These are phyloP conservation scores for Coprinopsis cinerea DNA, from an alignment of 768 basidiomycete genomes.

Conservation along the genomic window DNA sequence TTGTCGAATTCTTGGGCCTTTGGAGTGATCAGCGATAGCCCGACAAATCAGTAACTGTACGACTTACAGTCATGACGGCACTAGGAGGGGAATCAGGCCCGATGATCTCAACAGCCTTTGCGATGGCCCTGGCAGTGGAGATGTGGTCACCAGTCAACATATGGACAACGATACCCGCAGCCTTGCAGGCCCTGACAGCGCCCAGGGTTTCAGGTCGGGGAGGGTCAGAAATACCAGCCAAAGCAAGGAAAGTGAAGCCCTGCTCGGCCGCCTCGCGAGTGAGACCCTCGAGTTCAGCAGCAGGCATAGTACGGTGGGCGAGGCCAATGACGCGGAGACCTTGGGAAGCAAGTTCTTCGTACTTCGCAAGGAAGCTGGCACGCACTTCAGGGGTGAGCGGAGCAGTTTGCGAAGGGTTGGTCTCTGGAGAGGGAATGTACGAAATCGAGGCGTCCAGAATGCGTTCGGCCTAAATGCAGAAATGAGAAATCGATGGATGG, in stretches of 20 bases:
- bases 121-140: slow-evolving; percentile 48
- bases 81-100: slow-evolving; percentile 33
- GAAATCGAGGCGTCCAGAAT: slow-evolving; percentile 41
- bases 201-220: slow-evolving; percentile 48
- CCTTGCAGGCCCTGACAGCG: slow-evolving; percentile 44
- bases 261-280: slow-evolving; percentile 40
- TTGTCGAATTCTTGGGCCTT: slow-evolving; percentile 45
- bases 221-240: slow-evolving; percentile 52
- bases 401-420: slow-evolving; percentile 16
- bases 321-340: slow-evolving; percentile 37
- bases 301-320: slow-evolving; percentile 21
- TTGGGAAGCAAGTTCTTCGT: slow-evolving; percentile 32
- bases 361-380: slow-evolving; percentile 24
- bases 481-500: background rate
- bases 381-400: slow-evolving; percentile 25
- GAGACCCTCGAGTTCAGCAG: slow-evolving; percentile 19
- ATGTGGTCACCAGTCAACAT: slow-evolving; percentile 50
- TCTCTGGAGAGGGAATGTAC: slow-evolving; percentile 25
- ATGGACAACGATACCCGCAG: slow-evolving; percentile 47
- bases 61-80: slow-evolving; percentile 31
- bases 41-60: background rate
- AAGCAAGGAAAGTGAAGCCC: slow-evolving; percentile 43
- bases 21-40: background rate
- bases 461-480: slow-evolving; percentile 30
- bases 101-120: slow-evolving; percentile 42